Evolutionary conservation across 768 basidiomycete species (phyloP).

Genomic region (Suillus variegatus): DNA sequence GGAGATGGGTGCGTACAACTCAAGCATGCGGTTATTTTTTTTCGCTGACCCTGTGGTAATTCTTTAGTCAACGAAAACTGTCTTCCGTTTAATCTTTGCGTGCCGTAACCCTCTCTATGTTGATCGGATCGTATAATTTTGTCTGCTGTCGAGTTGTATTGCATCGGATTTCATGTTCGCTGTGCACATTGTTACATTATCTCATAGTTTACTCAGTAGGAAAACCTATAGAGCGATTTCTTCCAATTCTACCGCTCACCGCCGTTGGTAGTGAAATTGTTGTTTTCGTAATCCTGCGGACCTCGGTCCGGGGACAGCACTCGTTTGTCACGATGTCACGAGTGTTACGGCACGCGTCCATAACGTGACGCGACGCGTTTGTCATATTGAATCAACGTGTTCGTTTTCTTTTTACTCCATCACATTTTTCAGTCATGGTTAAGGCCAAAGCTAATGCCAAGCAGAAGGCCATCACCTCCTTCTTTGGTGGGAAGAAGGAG

Average conservation of each 20-base stretch:
- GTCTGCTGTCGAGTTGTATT: not conserved
- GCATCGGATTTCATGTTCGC: not conserved
- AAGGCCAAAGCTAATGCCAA: constrained; percentile 44
- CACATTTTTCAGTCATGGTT: constrained; percentile 42
- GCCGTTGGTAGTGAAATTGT: not conserved
- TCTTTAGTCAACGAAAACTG: not conserved
- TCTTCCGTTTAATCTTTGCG: not conserved
- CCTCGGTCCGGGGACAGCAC: not conserved
- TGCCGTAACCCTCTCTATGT: not conserved
- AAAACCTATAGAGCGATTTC: not conserved
- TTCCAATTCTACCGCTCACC: not conserved
- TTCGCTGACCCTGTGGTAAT: not conserved
- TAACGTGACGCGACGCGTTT: constrained; percentile 15
- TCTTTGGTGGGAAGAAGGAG: constrained; percentile 47
- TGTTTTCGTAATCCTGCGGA: too few relatives aligned
- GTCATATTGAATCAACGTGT: constrained; percentile 4
- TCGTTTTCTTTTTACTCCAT: not conserved
- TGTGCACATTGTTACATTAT: not conserved
- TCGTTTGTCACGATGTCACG: constrained; percentile 5
- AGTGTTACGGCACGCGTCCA: constrained; percentile 10
- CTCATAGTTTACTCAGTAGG: constrained; percentile 28
- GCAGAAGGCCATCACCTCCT: constrained; percentile 57
- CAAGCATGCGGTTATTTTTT: not conserved
- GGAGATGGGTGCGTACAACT: constrained; percentile 8
- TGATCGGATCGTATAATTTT: not conserved